These are phyloP conservation scores for Coprinopsis sp. DNA, from an alignment of 768 basidiomycete species.

Conservation along the genomic window DNA sequence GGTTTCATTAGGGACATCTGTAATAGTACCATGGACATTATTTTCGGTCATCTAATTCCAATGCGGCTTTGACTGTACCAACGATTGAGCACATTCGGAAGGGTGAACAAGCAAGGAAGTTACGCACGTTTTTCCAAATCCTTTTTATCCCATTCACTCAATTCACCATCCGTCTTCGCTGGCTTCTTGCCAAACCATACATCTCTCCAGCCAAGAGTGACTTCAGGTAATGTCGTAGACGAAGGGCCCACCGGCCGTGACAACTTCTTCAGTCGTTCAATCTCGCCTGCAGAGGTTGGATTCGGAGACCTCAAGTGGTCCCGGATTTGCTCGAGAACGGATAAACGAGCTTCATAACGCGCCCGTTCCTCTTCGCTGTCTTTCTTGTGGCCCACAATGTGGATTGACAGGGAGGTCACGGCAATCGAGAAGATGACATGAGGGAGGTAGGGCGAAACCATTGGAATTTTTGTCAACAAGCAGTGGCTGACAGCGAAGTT, in stretches of 20 bases:
- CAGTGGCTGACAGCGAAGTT: not conserved
- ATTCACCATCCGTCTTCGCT: conserved; percentile 6
- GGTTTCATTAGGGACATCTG: too few relatives aligned
- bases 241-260: conserved; percentile 27
- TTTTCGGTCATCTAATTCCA: too few relatives aligned
- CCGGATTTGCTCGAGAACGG: conserved; percentile 58
- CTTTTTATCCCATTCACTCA: conserved; percentile 12
- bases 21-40: too few relatives aligned
- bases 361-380: conserved; percentile 48
- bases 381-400: conserved; percentile 54
- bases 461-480: not conserved
- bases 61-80: too few relatives aligned
- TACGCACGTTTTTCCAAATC: conserved; percentile 10
- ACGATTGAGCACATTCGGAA: too few relatives aligned
- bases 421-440: conserved; percentile 64
- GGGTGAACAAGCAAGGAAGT: not conserved
- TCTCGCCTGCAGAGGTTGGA: conserved; percentile 43
- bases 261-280: conserved; percentile 50
- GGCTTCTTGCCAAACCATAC: conserved; percentile 41
- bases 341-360: conserved; percentile 50
- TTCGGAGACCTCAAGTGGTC: conserved; percentile 40
- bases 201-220: conserved; percentile 44
- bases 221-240: conserved; percentile 10
- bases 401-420: conserved; percentile 62
- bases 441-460: conserved; percentile 42